Evolutionary conservation across 306 rosid species (phyloP).

Genomic region (Prunus dulcis): DNA sequence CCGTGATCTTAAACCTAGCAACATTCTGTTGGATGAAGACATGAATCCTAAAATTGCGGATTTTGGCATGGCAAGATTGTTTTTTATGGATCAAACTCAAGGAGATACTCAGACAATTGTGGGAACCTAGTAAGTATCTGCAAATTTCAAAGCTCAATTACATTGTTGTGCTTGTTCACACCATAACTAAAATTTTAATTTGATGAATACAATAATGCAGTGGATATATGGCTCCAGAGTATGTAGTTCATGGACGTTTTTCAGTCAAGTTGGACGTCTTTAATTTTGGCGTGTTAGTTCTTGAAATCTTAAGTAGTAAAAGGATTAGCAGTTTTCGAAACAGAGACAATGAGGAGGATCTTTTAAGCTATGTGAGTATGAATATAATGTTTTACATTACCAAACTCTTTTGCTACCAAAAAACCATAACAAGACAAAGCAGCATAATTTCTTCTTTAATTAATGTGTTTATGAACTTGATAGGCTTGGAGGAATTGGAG

Average conservation of each 20-base stretch:
- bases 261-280: conserved; percentile 27
- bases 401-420: no score
- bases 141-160: not conserved
- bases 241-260: not conserved
- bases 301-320: conserved; percentile 22
- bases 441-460: no score
- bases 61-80: conserved; percentile 10
- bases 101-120: not conserved
- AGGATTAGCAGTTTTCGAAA: not conserved
- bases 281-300: conserved; percentile 12
- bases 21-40: conserved; percentile 5
- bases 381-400: not conserved
- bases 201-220: not conserved
- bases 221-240: conserved; percentile 32
- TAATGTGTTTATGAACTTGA: not conserved
- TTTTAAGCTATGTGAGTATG: conserved; percentile 11
- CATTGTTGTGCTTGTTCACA: not conserved
- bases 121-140: conserved; percentile 10
- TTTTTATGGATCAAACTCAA: not conserved
- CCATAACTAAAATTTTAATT: not conserved
- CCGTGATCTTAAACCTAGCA: not conserved
- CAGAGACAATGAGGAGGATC: not conserved
- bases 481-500: conserved; percentile 5
- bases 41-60: conserved; percentile 11
- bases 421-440: no score